Base-by-base conservation (phyloP, 2,329 filamentous ascomycete genomes). In the Zymoseptoria pseudotritici region DNA sequence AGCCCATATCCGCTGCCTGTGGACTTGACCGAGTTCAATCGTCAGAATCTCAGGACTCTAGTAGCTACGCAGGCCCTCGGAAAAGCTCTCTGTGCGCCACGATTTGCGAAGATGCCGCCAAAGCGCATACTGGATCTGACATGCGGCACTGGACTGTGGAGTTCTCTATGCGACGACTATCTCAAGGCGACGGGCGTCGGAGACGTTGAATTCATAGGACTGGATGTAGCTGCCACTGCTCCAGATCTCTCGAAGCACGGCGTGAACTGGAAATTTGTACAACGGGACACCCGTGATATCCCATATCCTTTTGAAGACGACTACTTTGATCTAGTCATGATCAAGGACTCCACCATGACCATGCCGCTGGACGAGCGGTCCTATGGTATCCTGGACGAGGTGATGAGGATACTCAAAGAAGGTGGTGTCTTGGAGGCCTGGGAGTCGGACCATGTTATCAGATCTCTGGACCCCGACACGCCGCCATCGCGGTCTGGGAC, bases 71-170 rank as follows among this genome's bases (percentile, higher is more conserved):
- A 90, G 70, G 83, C 96, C 36, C 91, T 94, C 68, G 90, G 91
- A 52, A 85, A 85, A 10, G 89, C 91, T 0, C 82, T 94, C 58
- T 92, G 89, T 74, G 88, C 87, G 8, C 86, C 88, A 1, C 79
- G 80, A 29, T 81, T 90, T 57, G 77, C 81, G 51, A 81, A 84
- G 63, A 84, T 84, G 53, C 86, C 89, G 20, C 92, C 92, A 0
- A 82, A 82, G 68, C 86, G 86, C 65, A 87, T 97, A 26, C 80
- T 97, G 22, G 93, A 97, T 71, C 76, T 97, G 36, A 91, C 87
- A 29, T 97, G 93, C 73, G 92, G 92, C 19, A 88, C 88, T 20
- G 93, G 86, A 22, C 89, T 95, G 71, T 97, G 92, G 92, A 92
- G 89, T 67, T 87, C 89, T 31, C 86, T 91, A 79, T 95, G 90